Conservation (phyloP, 768 basidiomycete species). For the Chiua virens region DNA sequence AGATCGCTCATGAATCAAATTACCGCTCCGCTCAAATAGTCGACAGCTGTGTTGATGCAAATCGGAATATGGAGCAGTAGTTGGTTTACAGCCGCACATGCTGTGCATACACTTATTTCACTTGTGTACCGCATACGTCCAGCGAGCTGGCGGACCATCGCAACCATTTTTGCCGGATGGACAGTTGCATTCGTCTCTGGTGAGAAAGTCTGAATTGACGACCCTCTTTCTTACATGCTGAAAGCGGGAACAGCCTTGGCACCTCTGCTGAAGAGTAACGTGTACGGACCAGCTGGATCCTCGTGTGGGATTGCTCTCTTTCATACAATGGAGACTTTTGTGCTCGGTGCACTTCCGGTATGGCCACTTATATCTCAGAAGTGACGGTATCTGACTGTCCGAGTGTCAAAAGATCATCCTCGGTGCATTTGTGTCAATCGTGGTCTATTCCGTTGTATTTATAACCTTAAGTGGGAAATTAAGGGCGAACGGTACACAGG, state of each 20-base stretch:
- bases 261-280: constrained; percentile 36
- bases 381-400: neutral
- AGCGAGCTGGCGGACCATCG: constrained; percentile 46
- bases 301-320: constrained; percentile 51
- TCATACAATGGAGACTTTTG: constrained; percentile 44
- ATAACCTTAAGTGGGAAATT: constrained; percentile 60
- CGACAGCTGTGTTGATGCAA: constrained; percentile 55
- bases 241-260: constrained; percentile 32
- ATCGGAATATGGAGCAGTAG: constrained; percentile 59
- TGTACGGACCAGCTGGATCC: constrained; percentile 54
- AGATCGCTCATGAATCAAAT: neutral
- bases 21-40: neutral
- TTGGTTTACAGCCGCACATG: constrained; percentile 65
- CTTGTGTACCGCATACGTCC: constrained; percentile 58
- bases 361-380: constrained; percentile 10
- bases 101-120: constrained; percentile 67
- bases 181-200: constrained; percentile 46
- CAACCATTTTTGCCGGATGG: constrained; percentile 56
- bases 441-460: constrained; percentile 62
- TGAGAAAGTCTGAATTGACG: constrained; percentile 30
- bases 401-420: constrained; percentile 52
- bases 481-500: constrained; percentile 49
- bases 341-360: constrained; percentile 66
- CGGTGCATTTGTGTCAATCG: constrained; percentile 51
- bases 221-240: neutral